Base-by-base conservation (phyloP, 78 protist species). In the Chrysochromulina tobinii region DNA sequence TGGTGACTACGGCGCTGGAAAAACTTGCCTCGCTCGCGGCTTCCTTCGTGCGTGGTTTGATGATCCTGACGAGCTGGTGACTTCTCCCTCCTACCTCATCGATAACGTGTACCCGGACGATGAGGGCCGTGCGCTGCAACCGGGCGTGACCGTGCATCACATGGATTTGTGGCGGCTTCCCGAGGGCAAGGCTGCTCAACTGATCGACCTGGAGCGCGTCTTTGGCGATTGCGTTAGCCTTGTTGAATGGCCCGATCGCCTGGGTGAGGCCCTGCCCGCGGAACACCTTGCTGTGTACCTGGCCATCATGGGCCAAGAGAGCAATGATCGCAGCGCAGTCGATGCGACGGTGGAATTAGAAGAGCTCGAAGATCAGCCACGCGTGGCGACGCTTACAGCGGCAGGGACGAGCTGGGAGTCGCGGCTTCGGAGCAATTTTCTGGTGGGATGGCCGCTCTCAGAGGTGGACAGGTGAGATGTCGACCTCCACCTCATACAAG, bases 161-260 rank as follows among this genome's bases (percentile, higher is more conserved):
- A 6, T 75, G 27, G 84, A 75, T 58, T 58, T 75, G 11, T 75
- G 84, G 84, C 57, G 84, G 27, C 84, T 75, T 14, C 58, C 57
- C 1, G 53, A 50, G 20, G 84, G 58, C 27, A 69, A 69, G 79
- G 17, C 51, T 11, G 84, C 50, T 4, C 53, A 50, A 58, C 84
- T 75, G 27, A 58, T 75, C 84, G 84, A 75, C 57, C 58, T 75
- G 54, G 23, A 6, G 25, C 12, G 4, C 7, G 58, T 75, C n/a
- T 75, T 51, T n/a, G 9, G 18, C n/a, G 57, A 50, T 6, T 1
- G 23, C 7, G 84, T 75, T 3, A 3, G 48, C 2, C 84, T 75
- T n/a, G n/a, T 75, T n/a, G 84, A 75, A n/a, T 75, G 84, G 84
- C 84, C 84, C 58, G 84, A 75, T 8, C 84, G 84, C 18, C 59